These are phyloP conservation scores for Chenopodium suecicum DNA, from an alignment of 148 eudicot genomes.

Conservation along the genomic window DNA sequence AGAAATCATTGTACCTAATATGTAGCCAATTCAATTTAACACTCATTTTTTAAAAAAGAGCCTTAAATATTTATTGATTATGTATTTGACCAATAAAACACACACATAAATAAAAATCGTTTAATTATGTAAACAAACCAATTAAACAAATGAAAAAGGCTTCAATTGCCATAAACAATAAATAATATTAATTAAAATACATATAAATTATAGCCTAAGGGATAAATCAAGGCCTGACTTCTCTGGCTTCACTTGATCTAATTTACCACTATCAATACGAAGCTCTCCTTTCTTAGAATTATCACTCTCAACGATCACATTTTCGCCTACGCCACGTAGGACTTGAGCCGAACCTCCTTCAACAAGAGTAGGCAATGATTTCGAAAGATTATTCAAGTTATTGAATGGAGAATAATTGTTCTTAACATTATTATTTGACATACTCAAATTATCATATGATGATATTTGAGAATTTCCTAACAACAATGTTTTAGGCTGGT, in stretches of 20 bases:
- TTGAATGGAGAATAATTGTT: background rate
- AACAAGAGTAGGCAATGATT: conserved; percentile 9
- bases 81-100: too few relatives aligned
- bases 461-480: background rate
- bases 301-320: background rate
- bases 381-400: conserved; percentile 19
- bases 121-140: background rate
- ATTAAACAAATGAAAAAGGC: background rate
- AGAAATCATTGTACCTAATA: too few relatives aligned
- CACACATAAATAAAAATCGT: too few relatives aligned
- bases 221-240: conserved; percentile 29
- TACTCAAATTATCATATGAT: conserved; percentile 6
- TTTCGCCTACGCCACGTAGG: background rate
- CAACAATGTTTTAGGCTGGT: background rate
- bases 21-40: too few relatives aligned
- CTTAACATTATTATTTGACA: background rate
- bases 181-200: background rate
- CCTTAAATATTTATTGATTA: too few relatives aligned
- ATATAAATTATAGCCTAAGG: conserved; percentile 25
- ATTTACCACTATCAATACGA: background rate
- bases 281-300: background rate
- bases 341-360: conserved; percentile 15
- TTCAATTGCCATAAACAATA: background rate
- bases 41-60: too few relatives aligned
- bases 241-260: conserved; percentile 18